Evolutionary conservation across 2,329 filamentous ascomycete genomes (phyloP), one percentile per base, ranked within the genome.

Genomic region (Aspergillus ochraceus): DNA sequence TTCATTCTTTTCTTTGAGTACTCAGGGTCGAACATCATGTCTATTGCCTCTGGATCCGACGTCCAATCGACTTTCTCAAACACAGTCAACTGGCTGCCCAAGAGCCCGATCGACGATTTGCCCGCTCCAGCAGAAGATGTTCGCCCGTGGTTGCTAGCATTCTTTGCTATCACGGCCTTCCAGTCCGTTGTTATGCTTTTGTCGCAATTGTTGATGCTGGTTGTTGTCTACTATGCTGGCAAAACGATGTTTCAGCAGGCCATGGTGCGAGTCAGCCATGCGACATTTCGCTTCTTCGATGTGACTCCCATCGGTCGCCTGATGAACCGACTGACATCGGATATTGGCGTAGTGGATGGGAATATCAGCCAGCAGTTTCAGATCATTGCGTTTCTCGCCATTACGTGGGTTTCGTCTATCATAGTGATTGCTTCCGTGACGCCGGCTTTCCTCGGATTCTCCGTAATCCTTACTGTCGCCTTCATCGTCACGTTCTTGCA

Each of bases 321-420:
- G 62, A 97, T 97, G 90, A 97, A 97, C 73, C 86, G 93, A 8
- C 82, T 97, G 61, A 96, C 92, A 0, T 91, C 91, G 1, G 92
- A 97, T 69, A 95, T 97, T 76, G 90, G 90, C 29, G 93, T 91
- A 53, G 85, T 97, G 0, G 93, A 97, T 69, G 92, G 92, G 0
- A 89, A 90, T n/a, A 90, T 97, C 67, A 89, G 90, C 52, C 78
- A 81, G 10, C 88, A 91, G 12, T 86, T 97, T 52, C 87, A 91
- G 62, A 76, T 83, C 0, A 89, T 93, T 11, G 87, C 88, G 1
- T 91, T 88, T 75, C 84, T 88, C 59, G 76, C 84, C 3, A 87
- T 97, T 47, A 85, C 86, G 2, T 94, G 92, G 84, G 63, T 86
- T 0, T 85, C 90, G 1, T 88, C 90, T 4, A 83, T 97, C 51